phyloP scores from a whole-genome alignment of 768 basidiomycete genomes.

The Serendipita sp. region DNA sequence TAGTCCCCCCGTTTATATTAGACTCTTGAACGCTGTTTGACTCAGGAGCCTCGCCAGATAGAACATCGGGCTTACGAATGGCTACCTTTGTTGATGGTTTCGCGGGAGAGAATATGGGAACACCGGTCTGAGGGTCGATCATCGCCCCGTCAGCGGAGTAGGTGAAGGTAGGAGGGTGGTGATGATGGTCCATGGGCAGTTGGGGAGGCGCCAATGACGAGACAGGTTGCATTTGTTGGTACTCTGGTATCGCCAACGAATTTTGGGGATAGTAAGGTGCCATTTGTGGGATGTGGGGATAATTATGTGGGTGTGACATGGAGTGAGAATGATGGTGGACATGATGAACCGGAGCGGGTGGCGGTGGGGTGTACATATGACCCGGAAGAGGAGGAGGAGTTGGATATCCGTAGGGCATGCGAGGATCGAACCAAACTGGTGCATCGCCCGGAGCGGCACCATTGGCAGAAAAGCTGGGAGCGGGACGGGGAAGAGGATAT shows the following conservation, averaged over 20 bases:
- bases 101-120: background rate
- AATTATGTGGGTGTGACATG: background rate
- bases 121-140: background rate
- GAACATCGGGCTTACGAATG: background rate
- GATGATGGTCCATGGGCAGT: background rate
- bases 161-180: background rate
- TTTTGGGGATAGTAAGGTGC: background rate
- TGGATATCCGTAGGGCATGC: conserved; percentile 4
- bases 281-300: background rate
- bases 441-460: background rate
- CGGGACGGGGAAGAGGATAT: background rate
- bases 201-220: background rate
- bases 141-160: background rate
- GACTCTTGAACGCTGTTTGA: background rate
- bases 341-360: background rate
- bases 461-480: background rate
- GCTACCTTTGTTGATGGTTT: background rate
- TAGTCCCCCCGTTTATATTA: background rate
- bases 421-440: conserved; percentile 2
- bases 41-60: background rate
- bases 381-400: background rate
- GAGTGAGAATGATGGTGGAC: conserved; percentile 2
- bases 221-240: background rate
- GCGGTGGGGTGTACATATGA: conserved; percentile 1
- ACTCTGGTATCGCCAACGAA: background rate